Percentiles rank a stretch among this genome's conserved stretches.
Conservation (phyloP, 352 stramenopile genomes). For the Elongisporangium undulatum region DNA sequence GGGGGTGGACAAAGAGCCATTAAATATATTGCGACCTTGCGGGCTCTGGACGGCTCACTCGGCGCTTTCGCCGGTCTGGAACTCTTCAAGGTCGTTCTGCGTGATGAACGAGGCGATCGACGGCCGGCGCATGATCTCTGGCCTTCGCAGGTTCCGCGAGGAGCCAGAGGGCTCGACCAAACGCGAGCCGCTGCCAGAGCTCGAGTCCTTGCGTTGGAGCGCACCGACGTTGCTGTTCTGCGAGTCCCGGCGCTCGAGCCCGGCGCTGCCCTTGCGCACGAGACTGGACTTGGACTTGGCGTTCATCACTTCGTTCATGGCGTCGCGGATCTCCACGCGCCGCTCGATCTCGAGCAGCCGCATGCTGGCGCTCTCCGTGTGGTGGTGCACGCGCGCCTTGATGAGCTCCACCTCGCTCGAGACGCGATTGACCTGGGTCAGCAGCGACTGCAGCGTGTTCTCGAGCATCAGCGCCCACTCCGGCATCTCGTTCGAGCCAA, state of each 20-base stretch:
- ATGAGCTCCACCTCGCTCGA: conserved; percentile 52
- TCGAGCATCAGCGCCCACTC: conserved; percentile 53
- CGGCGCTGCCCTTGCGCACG: conserved; percentile 12
- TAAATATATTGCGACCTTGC: background rate
- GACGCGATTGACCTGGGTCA: conserved; percentile 45
- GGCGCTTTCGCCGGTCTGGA: conserved; percentile 16
- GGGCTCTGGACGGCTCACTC: background rate
- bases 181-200: background rate
- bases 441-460: conserved; percentile 43
- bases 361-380: conserved; percentile 34
- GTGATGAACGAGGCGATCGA: conserved; percentile 62
- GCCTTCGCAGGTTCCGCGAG: conserved; percentile 2
- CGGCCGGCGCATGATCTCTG: conserved; percentile 14
- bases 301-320: conserved; percentile 41
- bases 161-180: background rate
- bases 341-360: conserved; percentile 45
- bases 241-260: conserved; percentile 9
- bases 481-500: conserved; percentile 14
- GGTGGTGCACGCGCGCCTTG: conserved; percentile 31
- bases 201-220: conserved; percentile 2
- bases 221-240: background rate
- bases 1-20: background rate
- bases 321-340: conserved; percentile 35
- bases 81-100: conserved; percentile 53
- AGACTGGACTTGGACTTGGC: conserved; percentile 11